phyloP scores from a whole-genome alignment of 192 early-diverging fungal genomes.

The Coemansia sp. region DNA sequence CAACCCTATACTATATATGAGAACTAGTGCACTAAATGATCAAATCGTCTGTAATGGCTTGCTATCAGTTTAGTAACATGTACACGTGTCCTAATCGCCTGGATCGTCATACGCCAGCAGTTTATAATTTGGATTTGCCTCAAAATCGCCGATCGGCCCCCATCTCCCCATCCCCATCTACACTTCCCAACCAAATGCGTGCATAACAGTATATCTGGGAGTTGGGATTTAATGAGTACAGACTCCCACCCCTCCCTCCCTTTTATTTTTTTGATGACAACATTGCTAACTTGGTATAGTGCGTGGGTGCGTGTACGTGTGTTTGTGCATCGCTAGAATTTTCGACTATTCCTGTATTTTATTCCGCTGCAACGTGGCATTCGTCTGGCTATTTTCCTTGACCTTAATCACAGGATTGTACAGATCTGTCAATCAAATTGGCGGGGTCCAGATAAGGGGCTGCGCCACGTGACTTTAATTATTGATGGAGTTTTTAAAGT shows the following conservation, averaged over 20 bases:
- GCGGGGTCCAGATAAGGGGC: slow-evolving; percentile 1
- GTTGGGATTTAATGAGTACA: neutral
- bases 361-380: neutral
- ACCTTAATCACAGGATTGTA: neutral
- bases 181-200: neutral
- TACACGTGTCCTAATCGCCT: neutral
- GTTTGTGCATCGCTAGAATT: neutral
- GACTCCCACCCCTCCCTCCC: neutral
- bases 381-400: neutral
- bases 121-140: neutral
- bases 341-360: neutral
- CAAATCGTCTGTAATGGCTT: neutral
- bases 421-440: neutral
- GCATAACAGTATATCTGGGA: neutral
- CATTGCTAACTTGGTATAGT: neutral
- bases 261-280: neutral
- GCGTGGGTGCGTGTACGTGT: neutral
- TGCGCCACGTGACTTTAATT: neutral
- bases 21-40: neutral
- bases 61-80: neutral
- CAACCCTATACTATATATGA: neutral
- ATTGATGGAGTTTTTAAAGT: neutral
- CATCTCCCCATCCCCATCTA: no score
- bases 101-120: neutral
- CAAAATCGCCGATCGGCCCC: neutral